Percentiles rank a stretch among this genome's conserved stretches.
Conservation (phyloP, 1,284 basidiomycete genomes). For the Kwoniella shivajii region DNA sequence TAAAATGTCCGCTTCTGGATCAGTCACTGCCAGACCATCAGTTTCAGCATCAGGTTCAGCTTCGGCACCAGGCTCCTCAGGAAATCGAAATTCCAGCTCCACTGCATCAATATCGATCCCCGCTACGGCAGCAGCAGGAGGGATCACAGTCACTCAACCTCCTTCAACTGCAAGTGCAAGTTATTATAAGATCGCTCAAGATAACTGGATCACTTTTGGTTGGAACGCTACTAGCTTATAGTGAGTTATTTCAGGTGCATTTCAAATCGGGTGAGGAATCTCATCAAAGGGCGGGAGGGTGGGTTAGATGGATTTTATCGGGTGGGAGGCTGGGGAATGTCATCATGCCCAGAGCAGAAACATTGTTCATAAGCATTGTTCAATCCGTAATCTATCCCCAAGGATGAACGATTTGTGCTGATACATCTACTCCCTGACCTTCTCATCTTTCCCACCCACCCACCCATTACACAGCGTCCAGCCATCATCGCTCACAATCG, state of each 20-base stretch:
- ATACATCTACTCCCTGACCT: not conserved
- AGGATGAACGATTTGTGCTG: not conserved
- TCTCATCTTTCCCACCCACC: not conserved
- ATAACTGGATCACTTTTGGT: constrained; percentile 78
- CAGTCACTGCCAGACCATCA: constrained; percentile 21
- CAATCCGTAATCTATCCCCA: no score
- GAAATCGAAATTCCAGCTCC: constrained; percentile 14
- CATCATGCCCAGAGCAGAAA: no score
- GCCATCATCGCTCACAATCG: constrained; percentile 74
- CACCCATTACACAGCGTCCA: constrained; percentile 52
- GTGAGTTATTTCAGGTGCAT: constrained; percentile 43
- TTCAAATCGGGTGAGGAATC: not conserved
- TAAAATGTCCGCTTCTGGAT: constrained; percentile 14
- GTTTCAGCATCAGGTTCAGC: constrained; percentile 14
- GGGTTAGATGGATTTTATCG: no score
- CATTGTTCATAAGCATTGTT: not conserved
- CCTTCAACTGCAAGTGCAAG: constrained; percentile 71
- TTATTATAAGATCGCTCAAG: constrained; percentile 82
- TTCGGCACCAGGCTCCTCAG: constrained; percentile 11
- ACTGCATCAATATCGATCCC: constrained; percentile 45
- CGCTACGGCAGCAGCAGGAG: constrained; percentile 50
- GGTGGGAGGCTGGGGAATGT: no score
- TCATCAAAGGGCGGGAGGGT: no score
- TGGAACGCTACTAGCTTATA: constrained; percentile 83
- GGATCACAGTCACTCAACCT: constrained; percentile 61